These are phyloP conservation scores for Ophiostoma fasciatum DNA, from an alignment of 2,329 filamentous ascomycete species.

Conservation along the genomic window DNA sequence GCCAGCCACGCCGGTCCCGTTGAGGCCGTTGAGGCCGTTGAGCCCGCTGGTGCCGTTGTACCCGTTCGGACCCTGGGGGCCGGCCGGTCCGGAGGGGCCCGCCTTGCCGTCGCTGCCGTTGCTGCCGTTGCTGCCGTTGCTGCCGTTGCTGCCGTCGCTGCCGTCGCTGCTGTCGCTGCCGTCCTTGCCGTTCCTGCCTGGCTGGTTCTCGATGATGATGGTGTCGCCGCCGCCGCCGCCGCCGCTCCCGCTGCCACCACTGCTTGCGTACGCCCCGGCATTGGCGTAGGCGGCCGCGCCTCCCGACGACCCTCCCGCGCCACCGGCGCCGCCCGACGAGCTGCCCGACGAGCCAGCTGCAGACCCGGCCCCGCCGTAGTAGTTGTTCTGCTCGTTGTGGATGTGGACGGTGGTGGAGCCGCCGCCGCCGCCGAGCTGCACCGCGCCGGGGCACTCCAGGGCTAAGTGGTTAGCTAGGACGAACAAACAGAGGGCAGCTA, in stretches of 20 bases:
- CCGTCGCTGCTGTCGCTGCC: not conserved
- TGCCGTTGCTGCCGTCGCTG: not conserved
- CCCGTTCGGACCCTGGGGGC: not conserved
- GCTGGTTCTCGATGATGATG: constrained; percentile 1
- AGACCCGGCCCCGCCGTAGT: constrained; percentile 1
- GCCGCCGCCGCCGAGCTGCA: not conserved
- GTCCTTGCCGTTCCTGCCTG: not conserved
- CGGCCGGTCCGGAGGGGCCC: not conserved
- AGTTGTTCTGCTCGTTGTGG: constrained; percentile 4
- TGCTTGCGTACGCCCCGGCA: too few species aligned
- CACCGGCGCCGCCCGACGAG: not conserved
- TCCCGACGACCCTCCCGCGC: not conserved
- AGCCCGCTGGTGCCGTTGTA: not conserved
- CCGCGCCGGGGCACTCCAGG: not conserved
- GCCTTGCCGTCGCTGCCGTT: not conserved
- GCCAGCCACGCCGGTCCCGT: not conserved
- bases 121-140: not conserved
- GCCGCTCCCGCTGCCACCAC: not conserved
- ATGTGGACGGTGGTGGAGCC: constrained; percentile 2
- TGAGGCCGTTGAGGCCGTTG: not conserved
- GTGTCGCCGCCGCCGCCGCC: not conserved
- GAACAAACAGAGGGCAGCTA: not conserved
- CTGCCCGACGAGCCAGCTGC: not conserved
- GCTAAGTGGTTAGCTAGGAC: not conserved
- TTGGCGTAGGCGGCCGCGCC: too few species aligned